phyloP scores from a whole-genome alignment of 2,329 filamentous ascomycete species.

The Fusarium coffeatum region DNA sequence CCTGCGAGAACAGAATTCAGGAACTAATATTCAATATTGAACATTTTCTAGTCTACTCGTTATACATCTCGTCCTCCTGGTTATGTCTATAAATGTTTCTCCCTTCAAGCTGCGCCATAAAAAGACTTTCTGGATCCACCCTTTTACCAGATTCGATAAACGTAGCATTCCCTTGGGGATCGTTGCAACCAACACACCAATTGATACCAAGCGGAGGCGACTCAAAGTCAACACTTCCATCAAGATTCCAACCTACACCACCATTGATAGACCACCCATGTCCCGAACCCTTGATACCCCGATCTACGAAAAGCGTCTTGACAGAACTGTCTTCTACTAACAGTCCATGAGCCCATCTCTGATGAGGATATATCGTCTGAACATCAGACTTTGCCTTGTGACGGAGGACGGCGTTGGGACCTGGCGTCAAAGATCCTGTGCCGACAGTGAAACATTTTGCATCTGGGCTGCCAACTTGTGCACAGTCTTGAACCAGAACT shows the following conservation, averaged over 20 bases:
- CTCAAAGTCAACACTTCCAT: constrained; percentile 13
- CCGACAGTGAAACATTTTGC: constrained; percentile 35
- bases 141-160: not conserved
- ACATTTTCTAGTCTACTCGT: not conserved
- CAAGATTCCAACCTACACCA: constrained; percentile 39
- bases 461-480: constrained; percentile 10
- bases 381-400: constrained; percentile 23
- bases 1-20: too few relatives aligned
- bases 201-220: constrained; percentile 39
- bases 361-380: constrained; percentile 40
- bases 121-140: constrained; percentile 32
- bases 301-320: constrained; percentile 17
- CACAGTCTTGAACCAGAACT: constrained; percentile 33
- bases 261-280: constrained; percentile 44
- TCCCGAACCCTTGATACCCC: constrained; percentile 25
- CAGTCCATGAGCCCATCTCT: constrained; percentile 40
- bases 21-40: too few relatives aligned
- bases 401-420: constrained; percentile 36
- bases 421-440: constrained; percentile 27
- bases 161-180: constrained; percentile 20
- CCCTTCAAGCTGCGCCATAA: constrained; percentile 21
- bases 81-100: constrained; percentile 5
- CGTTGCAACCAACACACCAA: constrained; percentile 36
- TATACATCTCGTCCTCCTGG: not conserved
- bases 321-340: constrained; percentile 34